Conservation (phyloP, 257 asterid genomes). For the Verbena officinalis region DNA sequence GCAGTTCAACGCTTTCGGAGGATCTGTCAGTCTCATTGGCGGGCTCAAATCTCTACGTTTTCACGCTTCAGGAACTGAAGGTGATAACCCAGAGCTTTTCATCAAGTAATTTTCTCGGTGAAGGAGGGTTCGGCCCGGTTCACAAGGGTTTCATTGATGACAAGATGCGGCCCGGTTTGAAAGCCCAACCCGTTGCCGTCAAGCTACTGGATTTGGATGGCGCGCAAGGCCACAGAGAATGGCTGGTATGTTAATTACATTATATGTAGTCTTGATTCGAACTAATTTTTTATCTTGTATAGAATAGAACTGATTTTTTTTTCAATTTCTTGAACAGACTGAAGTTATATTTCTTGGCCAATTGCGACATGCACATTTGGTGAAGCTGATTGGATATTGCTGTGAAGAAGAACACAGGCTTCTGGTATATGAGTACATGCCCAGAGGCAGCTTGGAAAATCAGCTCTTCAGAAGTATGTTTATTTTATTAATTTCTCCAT, state of each 20-base stretch:
- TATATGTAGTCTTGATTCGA: not conserved
- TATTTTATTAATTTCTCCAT: too few relatives aligned
- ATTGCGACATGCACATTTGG: conserved; percentile 69
- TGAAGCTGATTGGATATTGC: conserved; percentile 77
- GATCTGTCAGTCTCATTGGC: conserved; percentile 65
- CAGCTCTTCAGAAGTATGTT: conserved; percentile 73
- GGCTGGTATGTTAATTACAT: conserved; percentile 52
- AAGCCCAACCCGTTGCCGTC: conserved; percentile 84
- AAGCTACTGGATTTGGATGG: conserved; percentile 77
- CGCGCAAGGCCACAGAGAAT: conserved; percentile 75
- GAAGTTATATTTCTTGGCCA: conserved; percentile 73
- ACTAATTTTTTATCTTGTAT: not conserved
- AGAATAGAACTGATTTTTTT: not conserved
- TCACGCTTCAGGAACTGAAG: conserved; percentile 63
- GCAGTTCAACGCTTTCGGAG: conserved; percentile 57
- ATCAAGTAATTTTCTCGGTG: conserved; percentile 62
- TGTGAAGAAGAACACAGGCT: conserved; percentile 81
- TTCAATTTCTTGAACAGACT: conserved; percentile 40
- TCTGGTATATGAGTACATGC: conserved; percentile 78
- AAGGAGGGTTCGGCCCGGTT: conserved; percentile 87
- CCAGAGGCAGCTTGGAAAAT: conserved; percentile 81
- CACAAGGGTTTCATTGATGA: conserved; percentile 80
- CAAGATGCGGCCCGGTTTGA: conserved; percentile 60
- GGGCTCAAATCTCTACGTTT: conserved; percentile 57
- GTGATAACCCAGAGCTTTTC: conserved; percentile 65